phyloP scores from a whole-genome alignment of 1,139 yeast species.

The Hansenula sp. region DNA sequence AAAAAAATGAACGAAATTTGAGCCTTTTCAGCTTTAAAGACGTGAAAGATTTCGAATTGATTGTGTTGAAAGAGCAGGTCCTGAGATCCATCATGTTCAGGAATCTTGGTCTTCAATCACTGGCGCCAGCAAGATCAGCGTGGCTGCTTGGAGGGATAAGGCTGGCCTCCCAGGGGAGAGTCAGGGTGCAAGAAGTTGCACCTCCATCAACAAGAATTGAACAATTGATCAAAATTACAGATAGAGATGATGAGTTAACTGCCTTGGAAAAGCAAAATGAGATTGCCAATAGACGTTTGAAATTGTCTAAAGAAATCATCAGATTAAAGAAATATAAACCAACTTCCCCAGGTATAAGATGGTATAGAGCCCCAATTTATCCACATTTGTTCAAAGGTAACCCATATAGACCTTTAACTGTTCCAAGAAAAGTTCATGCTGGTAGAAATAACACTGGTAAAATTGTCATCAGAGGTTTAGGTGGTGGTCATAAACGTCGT shows the following conservation, averaged over 20 bases:
- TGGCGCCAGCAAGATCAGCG: not conserved
- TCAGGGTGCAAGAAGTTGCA: not conserved
- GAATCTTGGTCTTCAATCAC: not conserved
- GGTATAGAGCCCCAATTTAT: constrained; percentile 86
- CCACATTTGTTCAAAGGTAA: constrained; percentile 83
- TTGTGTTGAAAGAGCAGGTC: not conserved
- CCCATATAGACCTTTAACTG: constrained; percentile 75
- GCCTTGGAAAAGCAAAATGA: constrained; percentile 80
- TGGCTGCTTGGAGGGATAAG: not conserved
- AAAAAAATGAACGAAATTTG: not conserved
- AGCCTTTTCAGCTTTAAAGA: too few species aligned
- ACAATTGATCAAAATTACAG: constrained; percentile 34
- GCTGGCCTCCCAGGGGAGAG: not conserved
- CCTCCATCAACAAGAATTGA: constrained; percentile 7
- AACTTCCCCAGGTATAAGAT: constrained; percentile 82
- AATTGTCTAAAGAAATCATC: constrained; percentile 66
- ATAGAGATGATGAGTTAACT: constrained; percentile 43
- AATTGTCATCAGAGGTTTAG: constrained; percentile 90
- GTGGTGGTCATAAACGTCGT: constrained; percentile 95
- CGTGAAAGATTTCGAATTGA: too few species aligned
- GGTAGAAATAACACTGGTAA: constrained; percentile 91
- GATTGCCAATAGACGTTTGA: constrained; percentile 66
- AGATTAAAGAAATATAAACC: constrained; percentile 75
- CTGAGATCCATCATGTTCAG: not conserved
- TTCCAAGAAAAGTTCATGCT: constrained; percentile 66